A percentile compares a stretch with the other conserved stretches of the same genome.
Conservation (phyloP, 345 rosid species). For the Aquilaria malaccensis region DNA sequence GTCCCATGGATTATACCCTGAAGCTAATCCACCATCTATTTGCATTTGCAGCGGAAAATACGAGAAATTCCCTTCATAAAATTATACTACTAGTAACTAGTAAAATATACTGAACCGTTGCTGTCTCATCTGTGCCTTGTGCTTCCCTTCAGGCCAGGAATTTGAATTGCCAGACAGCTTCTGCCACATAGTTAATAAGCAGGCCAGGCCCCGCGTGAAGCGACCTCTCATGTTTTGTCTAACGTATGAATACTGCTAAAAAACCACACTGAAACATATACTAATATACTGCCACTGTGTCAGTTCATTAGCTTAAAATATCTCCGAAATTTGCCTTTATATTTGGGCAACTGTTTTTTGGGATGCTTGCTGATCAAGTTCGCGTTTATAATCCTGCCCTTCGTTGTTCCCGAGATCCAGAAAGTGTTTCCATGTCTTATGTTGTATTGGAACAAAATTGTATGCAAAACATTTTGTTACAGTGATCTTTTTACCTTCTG, state of each 20-base stretch:
- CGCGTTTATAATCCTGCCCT: too few species aligned
- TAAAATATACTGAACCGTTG: constrained; percentile 28
- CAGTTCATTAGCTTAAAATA: neutral
- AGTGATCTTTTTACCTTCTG: neutral
- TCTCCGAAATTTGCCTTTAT: neutral
- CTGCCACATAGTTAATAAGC: constrained; percentile 2
- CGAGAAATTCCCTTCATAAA: too few species aligned
- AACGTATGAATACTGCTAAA: neutral
- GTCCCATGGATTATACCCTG: neutral
- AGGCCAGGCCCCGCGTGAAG: constrained; percentile 16
- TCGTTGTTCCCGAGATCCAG: too few species aligned
- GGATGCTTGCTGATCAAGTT: too few species aligned
- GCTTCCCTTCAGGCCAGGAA: neutral
- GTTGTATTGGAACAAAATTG: too few species aligned
- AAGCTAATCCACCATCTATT: neutral
- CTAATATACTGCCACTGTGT: neutral
- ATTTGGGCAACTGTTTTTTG: neutral
- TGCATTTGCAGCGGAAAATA: neutral
- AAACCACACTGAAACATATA: too few species aligned
- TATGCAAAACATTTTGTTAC: neutral
- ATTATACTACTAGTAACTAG: neutral
- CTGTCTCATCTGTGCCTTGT: constrained; percentile 18
- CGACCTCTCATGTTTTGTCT: constrained; percentile 3
- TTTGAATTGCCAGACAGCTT: constrained; percentile 21
- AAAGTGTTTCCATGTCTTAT: too few species aligned